Percentiles rank a stretch among this genome's conserved stretches.
phyloP scores from a whole-genome alignment of 768 basidiomycete species.

The Paxillus ammoniavirescens region DNA sequence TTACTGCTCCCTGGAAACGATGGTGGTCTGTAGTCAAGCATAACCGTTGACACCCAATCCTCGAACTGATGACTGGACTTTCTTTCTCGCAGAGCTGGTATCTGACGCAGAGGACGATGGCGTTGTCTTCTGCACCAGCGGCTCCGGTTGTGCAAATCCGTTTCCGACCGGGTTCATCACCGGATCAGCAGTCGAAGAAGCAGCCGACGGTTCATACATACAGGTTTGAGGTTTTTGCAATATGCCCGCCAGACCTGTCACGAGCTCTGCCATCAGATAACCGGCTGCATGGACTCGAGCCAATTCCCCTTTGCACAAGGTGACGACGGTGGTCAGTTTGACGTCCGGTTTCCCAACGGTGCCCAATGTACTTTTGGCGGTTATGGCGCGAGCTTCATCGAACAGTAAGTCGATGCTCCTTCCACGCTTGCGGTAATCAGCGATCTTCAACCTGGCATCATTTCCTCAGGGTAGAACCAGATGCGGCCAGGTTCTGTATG shows the following conservation, averaged over 20 bases:
- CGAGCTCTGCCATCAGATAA: conserved; percentile 28
- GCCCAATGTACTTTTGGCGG: conserved; percentile 53
- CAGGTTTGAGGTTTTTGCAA: conserved; percentile 29
- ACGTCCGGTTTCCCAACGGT: conserved; percentile 51
- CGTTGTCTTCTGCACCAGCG: conserved; percentile 35
- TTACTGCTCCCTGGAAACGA: conserved; percentile 32
- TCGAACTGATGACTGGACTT: background rate
- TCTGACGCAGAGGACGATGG: conserved; percentile 40
- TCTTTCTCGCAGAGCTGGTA: conserved; percentile 32
- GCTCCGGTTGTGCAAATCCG: conserved; percentile 24
- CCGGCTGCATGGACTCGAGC: conserved; percentile 36
- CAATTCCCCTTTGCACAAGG: conserved; percentile 30
- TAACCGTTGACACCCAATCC: background rate
- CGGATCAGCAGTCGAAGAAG: conserved; percentile 32
- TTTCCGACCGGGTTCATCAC: conserved; percentile 38
- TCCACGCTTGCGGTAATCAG: background rate
- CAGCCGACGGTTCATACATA: conserved; percentile 38
- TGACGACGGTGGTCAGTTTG: conserved; percentile 50
- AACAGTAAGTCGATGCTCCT: conserved; percentile 35
- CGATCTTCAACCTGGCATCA: background rate
- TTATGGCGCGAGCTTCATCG: conserved; percentile 50
- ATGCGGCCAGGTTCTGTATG: conserved; percentile 45
- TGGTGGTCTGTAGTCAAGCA: conserved; percentile 28
- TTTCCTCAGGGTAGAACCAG: conserved; percentile 42
- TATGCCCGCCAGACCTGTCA: background rate